Evolutionary conservation across 768 basidiomycete genomes (phyloP).

Genomic region (Coprinopsis marcescibilis): DNA sequence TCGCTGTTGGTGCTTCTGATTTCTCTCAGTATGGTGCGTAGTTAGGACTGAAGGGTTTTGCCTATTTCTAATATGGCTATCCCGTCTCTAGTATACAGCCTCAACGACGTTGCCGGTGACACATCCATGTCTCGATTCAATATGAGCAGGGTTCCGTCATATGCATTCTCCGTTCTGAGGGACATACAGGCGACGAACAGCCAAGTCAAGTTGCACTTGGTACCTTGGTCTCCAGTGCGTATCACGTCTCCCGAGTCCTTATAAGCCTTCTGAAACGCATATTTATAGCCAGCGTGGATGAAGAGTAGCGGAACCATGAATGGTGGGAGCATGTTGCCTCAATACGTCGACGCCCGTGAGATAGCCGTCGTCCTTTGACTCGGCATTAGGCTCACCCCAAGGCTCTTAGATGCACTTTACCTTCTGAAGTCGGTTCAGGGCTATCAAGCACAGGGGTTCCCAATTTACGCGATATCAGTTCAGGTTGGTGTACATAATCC

Average conservation of each 20-base stretch:
- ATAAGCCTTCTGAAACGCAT: slow-evolving; percentile 7
- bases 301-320: slow-evolving; percentile 62
- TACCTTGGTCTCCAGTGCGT: slow-evolving; percentile 71
- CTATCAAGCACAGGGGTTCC: slow-evolving; percentile 55
- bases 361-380: background rate
- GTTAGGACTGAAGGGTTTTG: slow-evolving; percentile 1
- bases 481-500: slow-evolving; percentile 24
- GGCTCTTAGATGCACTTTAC: slow-evolving; percentile 56
- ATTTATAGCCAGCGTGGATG: slow-evolving; percentile 72
- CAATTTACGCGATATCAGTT: slow-evolving; percentile 58
- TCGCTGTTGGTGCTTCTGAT: slow-evolving; percentile 70
- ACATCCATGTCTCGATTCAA: slow-evolving; percentile 53
- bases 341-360: slow-evolving; percentile 42
- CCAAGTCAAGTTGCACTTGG: slow-evolving; percentile 22
- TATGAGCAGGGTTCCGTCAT: slow-evolving; percentile 51
- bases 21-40: slow-evolving; percentile 53
- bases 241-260: background rate
- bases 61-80: background rate
- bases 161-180: slow-evolving; percentile 54
- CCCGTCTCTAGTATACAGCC: slow-evolving; percentile 47
- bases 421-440: slow-evolving; percentile 69
- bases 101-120: slow-evolving; percentile 59
- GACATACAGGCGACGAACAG: slow-evolving; percentile 60
- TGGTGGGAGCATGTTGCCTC: slow-evolving; percentile 52
- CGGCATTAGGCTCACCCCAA: background rate